Conservation (phyloP, 495 filamentous ascomycete genomes). For the Neurospora sp. region DNA sequence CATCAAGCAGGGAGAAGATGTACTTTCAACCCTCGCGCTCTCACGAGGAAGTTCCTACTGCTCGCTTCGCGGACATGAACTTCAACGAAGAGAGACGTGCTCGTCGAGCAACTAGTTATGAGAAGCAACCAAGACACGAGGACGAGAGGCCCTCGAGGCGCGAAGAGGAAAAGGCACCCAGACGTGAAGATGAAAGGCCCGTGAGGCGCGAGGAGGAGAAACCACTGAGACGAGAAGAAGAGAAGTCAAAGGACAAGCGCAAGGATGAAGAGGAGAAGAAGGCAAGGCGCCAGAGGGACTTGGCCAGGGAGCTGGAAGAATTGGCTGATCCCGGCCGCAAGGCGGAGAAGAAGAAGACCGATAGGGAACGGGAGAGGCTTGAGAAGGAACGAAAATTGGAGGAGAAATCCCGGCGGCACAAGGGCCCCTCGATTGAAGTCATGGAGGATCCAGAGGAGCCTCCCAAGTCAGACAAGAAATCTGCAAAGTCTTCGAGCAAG, state of each 20-base stretch:
- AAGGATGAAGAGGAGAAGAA: constrained; percentile 18
- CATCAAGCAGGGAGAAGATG: constrained; percentile 21
- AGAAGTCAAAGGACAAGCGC: constrained; percentile 16
- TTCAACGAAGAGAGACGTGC: constrained; percentile 26
- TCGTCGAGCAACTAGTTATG: constrained; percentile 35
- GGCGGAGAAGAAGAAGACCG: constrained; percentile 19
- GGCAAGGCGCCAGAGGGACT: constrained; percentile 12
- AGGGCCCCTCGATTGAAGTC: constrained; percentile 16
- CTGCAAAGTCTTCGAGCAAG: constrained; percentile 25
- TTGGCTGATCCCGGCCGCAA: background rate
- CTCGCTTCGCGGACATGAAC: constrained; percentile 10
- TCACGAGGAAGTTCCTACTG: constrained; percentile 29
- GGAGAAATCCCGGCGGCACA: constrained; percentile 24
- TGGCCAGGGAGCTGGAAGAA: constrained; percentile 13
- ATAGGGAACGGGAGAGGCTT: constrained; percentile 5
- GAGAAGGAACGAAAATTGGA: constrained; percentile 26
- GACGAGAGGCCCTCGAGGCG: constrained; percentile 22
- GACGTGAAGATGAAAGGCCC: constrained; percentile 14
- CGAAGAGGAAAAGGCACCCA: constrained; percentile 15
- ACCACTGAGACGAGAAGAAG: constrained; percentile 5
- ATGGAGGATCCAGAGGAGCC: constrained; percentile 18
- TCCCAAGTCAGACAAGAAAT: constrained; percentile 30
- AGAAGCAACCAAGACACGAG: constrained; percentile 29
- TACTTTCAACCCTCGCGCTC: constrained; percentile 31
- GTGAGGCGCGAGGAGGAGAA: constrained; percentile 12